A percentile compares a stretch with the other conserved stretches of the same genome.
Evolutionary conservation across 331 rosid species (phyloP).

Genomic region (Arachis monticola): DNA sequence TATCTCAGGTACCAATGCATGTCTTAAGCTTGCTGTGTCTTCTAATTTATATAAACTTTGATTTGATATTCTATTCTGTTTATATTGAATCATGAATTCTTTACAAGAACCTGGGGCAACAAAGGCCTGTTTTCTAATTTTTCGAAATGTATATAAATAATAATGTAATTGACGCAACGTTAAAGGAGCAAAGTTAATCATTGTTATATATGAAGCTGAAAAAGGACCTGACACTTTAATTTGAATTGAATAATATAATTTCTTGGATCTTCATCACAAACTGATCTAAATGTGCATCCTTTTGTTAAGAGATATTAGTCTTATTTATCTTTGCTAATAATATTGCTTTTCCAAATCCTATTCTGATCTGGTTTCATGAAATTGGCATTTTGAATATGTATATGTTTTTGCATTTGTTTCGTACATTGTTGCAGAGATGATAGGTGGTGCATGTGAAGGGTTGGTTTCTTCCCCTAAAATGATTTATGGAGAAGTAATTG

Average conservation of each 20-base stretch:
- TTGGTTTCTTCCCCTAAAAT: conserved; percentile 20
- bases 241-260: no score
- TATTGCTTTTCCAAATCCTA: conserved; percentile 2
- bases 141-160: no score
- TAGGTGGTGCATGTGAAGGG: conserved; percentile 31
- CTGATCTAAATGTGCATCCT: no score
- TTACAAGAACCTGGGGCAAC: background rate
- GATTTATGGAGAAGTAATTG: conserved; percentile 38
- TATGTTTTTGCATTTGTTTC: conserved; percentile 2
- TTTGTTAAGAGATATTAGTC: no score
- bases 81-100: background rate
- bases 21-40: background rate
- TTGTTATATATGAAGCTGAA: no score
- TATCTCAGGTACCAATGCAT: conserved; percentile 26
- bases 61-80: background rate
- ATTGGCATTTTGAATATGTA: background rate
- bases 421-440: conserved; percentile 44
- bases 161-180: no score
- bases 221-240: no score
- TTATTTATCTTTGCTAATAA: background rate
- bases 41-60: conserved; percentile 11
- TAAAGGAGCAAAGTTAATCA: no score
- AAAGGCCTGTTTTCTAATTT: background rate
- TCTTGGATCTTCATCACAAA: no score
- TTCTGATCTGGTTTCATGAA: conserved; percentile 23